Percentiles rank a stretch among this genome's conserved stretches.
Conservation (phyloP, 1,139 yeast species). For the Diutina sp. region DNA sequence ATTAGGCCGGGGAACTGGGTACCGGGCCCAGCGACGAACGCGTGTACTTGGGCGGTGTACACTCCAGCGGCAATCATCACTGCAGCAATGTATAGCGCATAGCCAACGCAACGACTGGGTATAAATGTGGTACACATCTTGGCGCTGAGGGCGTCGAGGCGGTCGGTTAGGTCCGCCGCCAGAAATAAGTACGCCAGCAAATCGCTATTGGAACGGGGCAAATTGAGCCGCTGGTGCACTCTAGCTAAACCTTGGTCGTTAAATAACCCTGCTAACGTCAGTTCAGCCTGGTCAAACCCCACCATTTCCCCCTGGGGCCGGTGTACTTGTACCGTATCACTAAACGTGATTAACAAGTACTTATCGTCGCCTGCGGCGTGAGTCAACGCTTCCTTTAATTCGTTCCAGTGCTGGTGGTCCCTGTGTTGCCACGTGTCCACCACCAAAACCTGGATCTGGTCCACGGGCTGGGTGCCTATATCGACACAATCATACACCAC, state of each 20-base stretch:
- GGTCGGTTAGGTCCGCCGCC: neutral
- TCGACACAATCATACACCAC: neutral
- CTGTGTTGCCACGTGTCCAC: conserved; percentile 20
- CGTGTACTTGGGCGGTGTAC: conserved; percentile 8
- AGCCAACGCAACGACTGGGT: neutral
- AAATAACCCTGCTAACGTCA: neutral
- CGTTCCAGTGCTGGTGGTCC: conserved; percentile 10
- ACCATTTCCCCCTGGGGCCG: neutral
- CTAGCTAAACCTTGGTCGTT: neutral
- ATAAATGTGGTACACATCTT: neutral
- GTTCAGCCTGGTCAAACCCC: neutral
- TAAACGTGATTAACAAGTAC: conserved; percentile 16
- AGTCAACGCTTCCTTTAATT: conserved; percentile 4
- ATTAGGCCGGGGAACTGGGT: conserved; percentile 22
- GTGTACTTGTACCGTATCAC: conserved; percentile 16
- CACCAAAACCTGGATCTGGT: conserved; percentile 9
- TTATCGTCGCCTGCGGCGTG: neutral
- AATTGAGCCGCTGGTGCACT: neutral
- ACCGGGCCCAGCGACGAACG: conserved; percentile 24
- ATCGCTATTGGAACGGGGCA: neutral
- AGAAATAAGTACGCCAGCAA: neutral
- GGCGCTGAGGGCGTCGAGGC: neutral
- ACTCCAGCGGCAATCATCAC: neutral
- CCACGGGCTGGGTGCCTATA: neutral
- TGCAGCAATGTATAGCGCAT: neutral